Percentiles rank a stretch among this genome's conserved stretches.
Conservation (phyloP, 257 asterid species). For the Solanum ossicruentum region DNA sequence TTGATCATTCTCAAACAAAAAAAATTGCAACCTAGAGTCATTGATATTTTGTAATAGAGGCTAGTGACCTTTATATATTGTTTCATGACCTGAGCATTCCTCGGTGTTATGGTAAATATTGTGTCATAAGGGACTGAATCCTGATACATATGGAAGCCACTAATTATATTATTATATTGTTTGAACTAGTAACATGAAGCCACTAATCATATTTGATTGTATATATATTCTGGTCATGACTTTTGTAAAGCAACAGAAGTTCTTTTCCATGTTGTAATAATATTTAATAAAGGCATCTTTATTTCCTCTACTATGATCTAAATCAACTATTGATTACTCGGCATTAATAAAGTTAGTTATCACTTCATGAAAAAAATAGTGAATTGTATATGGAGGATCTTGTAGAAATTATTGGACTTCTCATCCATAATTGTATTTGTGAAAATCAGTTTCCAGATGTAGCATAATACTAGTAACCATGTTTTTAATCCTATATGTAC, state of each 20-base stretch:
- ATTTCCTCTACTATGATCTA: neutral
- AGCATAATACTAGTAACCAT: neutral
- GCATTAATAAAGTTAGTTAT: neutral
- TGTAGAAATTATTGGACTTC: neutral
- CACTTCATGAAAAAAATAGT: neutral
- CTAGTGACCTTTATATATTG: neutral
- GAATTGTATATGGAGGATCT: neutral
- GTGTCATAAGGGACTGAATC: neutral
- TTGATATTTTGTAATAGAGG: neutral
- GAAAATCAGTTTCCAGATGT: neutral
- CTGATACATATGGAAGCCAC: neutral
- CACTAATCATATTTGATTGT: neutral
- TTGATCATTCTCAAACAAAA: too few species aligned
- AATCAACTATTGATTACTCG: neutral
- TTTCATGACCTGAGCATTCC: neutral
- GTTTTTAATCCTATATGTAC: neutral
- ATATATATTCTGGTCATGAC: neutral
- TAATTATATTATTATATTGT: neutral
- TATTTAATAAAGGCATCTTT: neutral
- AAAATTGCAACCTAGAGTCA: neutral
- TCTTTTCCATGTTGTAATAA: neutral
- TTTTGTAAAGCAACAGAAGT: neutral
- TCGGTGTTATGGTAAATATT: neutral
- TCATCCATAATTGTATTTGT: neutral
- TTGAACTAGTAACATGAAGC: neutral